Percentiles rank a stretch among this genome's conserved stretches.
Conservation (phyloP, 108 stramenopile species). For the Tribonema minus region DNA sequence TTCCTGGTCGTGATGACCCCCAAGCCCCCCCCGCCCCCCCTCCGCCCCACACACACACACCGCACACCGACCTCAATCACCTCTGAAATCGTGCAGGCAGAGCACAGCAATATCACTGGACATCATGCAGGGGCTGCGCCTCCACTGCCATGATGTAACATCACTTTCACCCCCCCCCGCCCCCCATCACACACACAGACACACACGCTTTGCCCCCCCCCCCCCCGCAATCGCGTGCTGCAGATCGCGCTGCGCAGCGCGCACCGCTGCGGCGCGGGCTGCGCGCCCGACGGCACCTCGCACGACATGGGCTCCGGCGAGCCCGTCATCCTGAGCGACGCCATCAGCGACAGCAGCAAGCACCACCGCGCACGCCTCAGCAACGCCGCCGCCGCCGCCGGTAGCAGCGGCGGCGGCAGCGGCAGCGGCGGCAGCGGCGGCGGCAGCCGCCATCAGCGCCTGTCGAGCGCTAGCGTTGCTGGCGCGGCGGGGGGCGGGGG, state of each 20-base stretch:
- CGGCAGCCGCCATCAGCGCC: not conserved
- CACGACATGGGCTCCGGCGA: not conserved
- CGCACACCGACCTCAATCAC: too few species aligned
- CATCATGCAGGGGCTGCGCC: too few species aligned
- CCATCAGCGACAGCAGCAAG: not conserved
- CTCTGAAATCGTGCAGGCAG: too few species aligned
- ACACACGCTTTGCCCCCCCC: too few species aligned
- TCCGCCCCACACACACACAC: too few species aligned
- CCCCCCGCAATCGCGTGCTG: too few species aligned
- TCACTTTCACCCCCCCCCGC: too few species aligned
- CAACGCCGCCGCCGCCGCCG: not conserved
- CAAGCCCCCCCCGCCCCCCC: too few species aligned
- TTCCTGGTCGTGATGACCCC: too few species aligned
- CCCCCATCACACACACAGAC: too few species aligned
- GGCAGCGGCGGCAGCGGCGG: not conserved
- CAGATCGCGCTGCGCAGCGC: conserved; percentile 18
- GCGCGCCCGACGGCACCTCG: not conserved
- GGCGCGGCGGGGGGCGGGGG: not conserved
- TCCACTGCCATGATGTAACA: too few species aligned
- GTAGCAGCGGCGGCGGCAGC: not conserved
- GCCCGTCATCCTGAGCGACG: not conserved
- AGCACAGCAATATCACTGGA: too few species aligned
- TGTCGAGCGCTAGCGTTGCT: not conserved
- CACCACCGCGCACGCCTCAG: not conserved
- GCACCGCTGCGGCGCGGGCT: conserved; percentile 13